Conservation (phyloP, 2,329 filamentous ascomycete genomes). For the Colletotrichum caudatum region DNA sequence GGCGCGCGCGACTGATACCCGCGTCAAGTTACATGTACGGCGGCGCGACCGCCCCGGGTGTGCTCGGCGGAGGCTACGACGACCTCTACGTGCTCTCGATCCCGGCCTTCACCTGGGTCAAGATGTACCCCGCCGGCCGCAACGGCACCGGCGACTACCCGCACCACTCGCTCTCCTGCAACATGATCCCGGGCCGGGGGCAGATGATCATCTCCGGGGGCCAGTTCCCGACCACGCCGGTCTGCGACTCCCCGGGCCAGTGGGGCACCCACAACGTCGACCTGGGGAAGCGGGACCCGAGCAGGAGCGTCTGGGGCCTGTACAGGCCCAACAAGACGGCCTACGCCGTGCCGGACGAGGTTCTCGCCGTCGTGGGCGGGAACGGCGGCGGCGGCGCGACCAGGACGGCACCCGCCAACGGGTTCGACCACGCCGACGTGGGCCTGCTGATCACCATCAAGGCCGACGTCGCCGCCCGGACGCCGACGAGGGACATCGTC, state of each 20-base stretch:
- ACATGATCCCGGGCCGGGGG: constrained; percentile 62
- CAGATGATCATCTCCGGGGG: constrained; percentile 76
- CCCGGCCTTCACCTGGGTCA: constrained; percentile 74
- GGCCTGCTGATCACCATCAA: constrained; percentile 64
- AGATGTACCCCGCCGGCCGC: constrained; percentile 59
- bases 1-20: constrained; percentile 26
- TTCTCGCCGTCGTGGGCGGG: constrained; percentile 65
- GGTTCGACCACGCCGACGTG: constrained; percentile 65
- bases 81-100: constrained; percentile 73
- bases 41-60: constrained; percentile 61
- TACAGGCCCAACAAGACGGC: constrained; percentile 62
- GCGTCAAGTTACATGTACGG: constrained; percentile 69
- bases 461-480: constrained; percentile 59
- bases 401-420: constrained; percentile 59
- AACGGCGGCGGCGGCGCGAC: constrained; percentile 65
- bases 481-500: constrained; percentile 61
- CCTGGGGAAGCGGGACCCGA: constrained; percentile 61
- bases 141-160: constrained; percentile 56
- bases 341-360: constrained; percentile 66
- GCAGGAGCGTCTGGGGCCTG: constrained; percentile 62
- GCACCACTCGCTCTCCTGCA: constrained; percentile 69
- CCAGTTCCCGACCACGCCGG: constrained; percentile 60
- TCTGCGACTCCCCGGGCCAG: constrained; percentile 65
- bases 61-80: constrained; percentile 63
- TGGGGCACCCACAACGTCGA: constrained; percentile 70